Evolutionary conservation across 164 flowering plant genomes (phyloP).

Genomic region (Annona squamosa): DNA sequence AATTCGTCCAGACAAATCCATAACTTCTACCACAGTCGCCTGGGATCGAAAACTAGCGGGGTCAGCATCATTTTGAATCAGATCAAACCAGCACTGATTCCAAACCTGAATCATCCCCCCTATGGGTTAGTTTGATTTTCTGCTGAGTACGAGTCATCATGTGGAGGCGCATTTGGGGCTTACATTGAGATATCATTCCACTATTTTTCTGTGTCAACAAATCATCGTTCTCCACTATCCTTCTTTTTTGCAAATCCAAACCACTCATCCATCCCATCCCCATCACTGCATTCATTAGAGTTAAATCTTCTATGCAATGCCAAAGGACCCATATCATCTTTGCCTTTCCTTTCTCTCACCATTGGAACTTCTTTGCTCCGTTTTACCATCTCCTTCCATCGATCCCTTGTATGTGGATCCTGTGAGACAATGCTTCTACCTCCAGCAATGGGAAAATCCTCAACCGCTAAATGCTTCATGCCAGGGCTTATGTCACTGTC

Average conservation of each 20-base stretch:
- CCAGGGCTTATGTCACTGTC: slow-evolving; percentile 14
- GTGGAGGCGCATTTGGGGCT: no score
- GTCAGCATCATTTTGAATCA: no score
- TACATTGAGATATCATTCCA: background rate
- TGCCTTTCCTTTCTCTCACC: slow-evolving; percentile 12
- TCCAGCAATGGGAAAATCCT: slow-evolving; percentile 57
- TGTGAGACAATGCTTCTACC: slow-evolving; percentile 48
- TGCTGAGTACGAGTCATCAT: no score
- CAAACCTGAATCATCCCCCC: no score
- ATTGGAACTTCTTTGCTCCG: slow-evolving; percentile 14
- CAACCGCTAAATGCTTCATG: slow-evolving; percentile 14
- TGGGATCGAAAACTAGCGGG: no score
- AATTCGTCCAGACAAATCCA: no score
- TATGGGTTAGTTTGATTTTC: no score
- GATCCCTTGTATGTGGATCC: slow-evolving; percentile 26
- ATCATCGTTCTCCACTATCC: background rate
- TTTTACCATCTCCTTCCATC: slow-evolving; percentile 49
- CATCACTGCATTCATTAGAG: slow-evolving; percentile 26
- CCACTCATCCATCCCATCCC: slow-evolving; percentile 71
- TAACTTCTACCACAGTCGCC: no score
- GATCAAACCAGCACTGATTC: no score
- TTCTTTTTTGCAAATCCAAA: slow-evolving; percentile 30
- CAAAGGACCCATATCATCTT: slow-evolving; percentile 10
- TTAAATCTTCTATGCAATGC: slow-evolving; percentile 13
- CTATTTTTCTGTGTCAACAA: background rate